phyloP scores from a whole-genome alignment of 1,284 basidiomycete genomes.

The Cryptococcus wingfieldii region DNA sequence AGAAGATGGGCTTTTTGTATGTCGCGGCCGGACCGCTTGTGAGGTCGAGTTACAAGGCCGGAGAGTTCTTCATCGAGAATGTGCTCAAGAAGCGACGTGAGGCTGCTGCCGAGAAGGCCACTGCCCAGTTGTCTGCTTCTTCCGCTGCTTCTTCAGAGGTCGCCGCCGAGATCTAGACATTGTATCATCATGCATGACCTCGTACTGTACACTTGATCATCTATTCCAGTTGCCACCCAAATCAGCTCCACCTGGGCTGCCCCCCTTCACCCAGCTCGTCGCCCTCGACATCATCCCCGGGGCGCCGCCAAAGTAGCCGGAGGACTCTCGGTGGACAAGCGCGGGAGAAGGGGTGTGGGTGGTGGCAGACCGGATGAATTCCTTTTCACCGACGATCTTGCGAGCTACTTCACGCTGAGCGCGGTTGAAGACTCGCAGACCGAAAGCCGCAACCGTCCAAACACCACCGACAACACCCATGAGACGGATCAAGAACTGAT shows the following conservation, averaged over 20 bases:
- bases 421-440: conserved; percentile 44
- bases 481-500: conserved; percentile 76
- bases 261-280: conserved; percentile 14
- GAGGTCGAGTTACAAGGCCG: conserved; percentile 94
- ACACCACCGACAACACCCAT: conserved; percentile 47
- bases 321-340: neutral
- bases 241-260: neutral
- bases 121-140: conserved; percentile 24
- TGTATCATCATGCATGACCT: conserved; percentile 15
- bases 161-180: conserved; percentile 22
- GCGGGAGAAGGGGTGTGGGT: conserved; percentile 8
- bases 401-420: conserved; percentile 44
- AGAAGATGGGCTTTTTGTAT: conserved; percentile 93
- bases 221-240: conserved; percentile 3
- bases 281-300: conserved; percentile 8
- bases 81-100: conserved; percentile 56
- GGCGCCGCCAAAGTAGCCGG: conserved; percentile 7
- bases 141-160: conserved; percentile 1
- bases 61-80: conserved; percentile 89
- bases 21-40: conserved; percentile 96
- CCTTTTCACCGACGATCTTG: conserved; percentile 31
- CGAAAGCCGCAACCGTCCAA: conserved; percentile 49
- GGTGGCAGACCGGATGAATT: conserved; percentile 29
- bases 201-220: neutral
- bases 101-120: conserved; percentile 35